These are phyloP conservation scores for Clonostachys chloroleuca DNA, from an alignment of 2,329 filamentous ascomycete genomes.

Conservation along the genomic window DNA sequence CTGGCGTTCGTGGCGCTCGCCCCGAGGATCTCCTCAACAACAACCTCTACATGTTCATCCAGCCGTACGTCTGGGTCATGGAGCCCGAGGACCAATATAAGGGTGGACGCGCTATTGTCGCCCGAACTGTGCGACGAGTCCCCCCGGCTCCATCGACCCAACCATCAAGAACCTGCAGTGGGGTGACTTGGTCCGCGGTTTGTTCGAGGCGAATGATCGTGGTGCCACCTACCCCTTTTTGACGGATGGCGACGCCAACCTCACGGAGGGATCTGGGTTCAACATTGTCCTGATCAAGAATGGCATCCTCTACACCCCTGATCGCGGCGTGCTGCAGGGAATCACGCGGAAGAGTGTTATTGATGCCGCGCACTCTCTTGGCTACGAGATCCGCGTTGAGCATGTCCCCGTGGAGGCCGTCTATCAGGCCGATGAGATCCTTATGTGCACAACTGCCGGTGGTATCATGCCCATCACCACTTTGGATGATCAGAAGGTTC, in stretches of 20 bases:
- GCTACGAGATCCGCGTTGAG: conserved; percentile 28
- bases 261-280: conserved; percentile 46
- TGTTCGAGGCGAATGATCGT: conserved; percentile 41
- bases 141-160: conserved; percentile 43
- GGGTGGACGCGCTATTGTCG: conserved; percentile 35
- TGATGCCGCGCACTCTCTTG: conserved; percentile 27
- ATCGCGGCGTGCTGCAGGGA: conserved; percentile 40
- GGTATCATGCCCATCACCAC: conserved; percentile 46
- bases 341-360: conserved; percentile 43
- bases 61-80: conserved; percentile 47
- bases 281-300: conserved; percentile 42
- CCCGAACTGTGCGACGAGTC: conserved; percentile 35
- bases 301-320: conserved; percentile 35
- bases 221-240: conserved; percentile 42
- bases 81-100: conserved; percentile 30
- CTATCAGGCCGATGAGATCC: conserved; percentile 40
- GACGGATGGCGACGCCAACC: conserved; percentile 41
- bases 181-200: conserved; percentile 38
- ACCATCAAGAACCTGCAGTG: conserved; percentile 48
- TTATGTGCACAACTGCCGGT: conserved; percentile 49
- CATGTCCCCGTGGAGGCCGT: conserved; percentile 32
- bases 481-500: conserved; percentile 35
- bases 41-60: conserved; percentile 41
- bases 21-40: conserved; percentile 23
- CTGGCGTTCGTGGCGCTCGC: conserved; percentile 26